Base-by-base conservation (phyloP, 306 rosid genomes). In the Datisca glomerata region DNA sequence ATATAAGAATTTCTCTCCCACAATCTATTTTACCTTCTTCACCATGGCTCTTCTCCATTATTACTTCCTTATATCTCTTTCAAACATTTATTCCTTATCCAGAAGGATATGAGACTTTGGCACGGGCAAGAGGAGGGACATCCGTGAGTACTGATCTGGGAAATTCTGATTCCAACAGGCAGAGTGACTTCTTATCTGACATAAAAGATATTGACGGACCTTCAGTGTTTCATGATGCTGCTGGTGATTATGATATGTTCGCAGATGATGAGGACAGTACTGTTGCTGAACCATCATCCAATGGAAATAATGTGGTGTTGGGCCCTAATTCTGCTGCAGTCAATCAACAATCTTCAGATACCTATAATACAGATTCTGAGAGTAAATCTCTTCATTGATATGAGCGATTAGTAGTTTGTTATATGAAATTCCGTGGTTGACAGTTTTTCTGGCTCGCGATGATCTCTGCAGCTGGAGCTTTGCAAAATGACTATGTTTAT, bases 51-150 rank as follows among this genome's bases (percentile, higher is more conserved):
- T 31, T 31, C n/a, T 31, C 1, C n/a, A 8, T 31, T 31, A 31
- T 1, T 8, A 31, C n/a, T 3, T 31, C 13, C 9, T 8, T 31
- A 2, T 31, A 31, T 31, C 44, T 34, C 8, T 67, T 21, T 22
- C 24, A 41, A 25, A 22, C n/a, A 47, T 47, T 44, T 37, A 33
- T 55, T 8, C 18, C 63, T 22, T 47, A 14, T 38, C 64, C 81
- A 85, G 96, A 80, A 67, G 93, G 87, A 74, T 85, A 85, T 61
- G 93, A 80, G 63, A 76, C 36, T 38, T 46, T 85, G 42, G 81
- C 70, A 12, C 63, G 41, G 46, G 83, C 66, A 54, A 76, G 60
- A 68, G 70, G 61, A 46, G 81, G 76, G 56, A 57, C 64, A 32
- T 61, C 80, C 45, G 39, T 40, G 36, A 41, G 57, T 54, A 57